Percentiles rank a stretch among this genome's conserved stretches.
phyloP scores from a whole-genome alignment of 495 filamentous ascomycete genomes.

The Pyrenula massariospora region DNA sequence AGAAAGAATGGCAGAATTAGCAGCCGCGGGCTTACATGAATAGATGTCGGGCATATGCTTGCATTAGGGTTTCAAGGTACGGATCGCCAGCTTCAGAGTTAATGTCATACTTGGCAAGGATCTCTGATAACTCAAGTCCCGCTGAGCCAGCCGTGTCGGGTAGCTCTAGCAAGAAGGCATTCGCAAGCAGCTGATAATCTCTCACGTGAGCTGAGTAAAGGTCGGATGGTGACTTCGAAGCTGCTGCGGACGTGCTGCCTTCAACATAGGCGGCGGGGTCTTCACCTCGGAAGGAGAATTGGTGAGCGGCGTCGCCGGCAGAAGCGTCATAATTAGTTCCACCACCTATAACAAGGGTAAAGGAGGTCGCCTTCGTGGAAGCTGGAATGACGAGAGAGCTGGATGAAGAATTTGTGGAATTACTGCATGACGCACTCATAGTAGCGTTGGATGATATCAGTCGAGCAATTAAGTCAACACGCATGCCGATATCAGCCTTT shows the following conservation, averaged over 20 bases:
- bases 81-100: slow-evolving; percentile 21
- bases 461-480: neutral
- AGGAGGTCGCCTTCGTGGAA: slow-evolving; percentile 5
- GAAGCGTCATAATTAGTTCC: slow-evolving; percentile 33
- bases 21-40: slow-evolving; percentile 24
- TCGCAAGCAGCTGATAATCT: slow-evolving; percentile 24
- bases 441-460: neutral
- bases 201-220: slow-evolving; percentile 23
- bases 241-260: slow-evolving; percentile 15
- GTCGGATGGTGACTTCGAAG: slow-evolving; percentile 12
- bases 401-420: neutral
- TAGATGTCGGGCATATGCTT: slow-evolving; percentile 33
- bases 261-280: slow-evolving; percentile 27
- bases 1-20: neutral
- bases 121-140: slow-evolving; percentile 19
- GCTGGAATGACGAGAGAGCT: neutral
- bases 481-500: neutral
- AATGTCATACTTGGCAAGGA: slow-evolving; percentile 20
- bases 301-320: slow-evolving; percentile 24
- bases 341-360: slow-evolving; percentile 25
- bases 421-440: neutral
- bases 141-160: slow-evolving; percentile 24
- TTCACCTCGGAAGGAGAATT: slow-evolving; percentile 32
- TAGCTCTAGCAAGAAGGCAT: slow-evolving; percentile 24
- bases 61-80: slow-evolving; percentile 28